phyloP scores from a whole-genome alignment of 108 stramenopile species.

The Skeletonema marinoi region DNA sequence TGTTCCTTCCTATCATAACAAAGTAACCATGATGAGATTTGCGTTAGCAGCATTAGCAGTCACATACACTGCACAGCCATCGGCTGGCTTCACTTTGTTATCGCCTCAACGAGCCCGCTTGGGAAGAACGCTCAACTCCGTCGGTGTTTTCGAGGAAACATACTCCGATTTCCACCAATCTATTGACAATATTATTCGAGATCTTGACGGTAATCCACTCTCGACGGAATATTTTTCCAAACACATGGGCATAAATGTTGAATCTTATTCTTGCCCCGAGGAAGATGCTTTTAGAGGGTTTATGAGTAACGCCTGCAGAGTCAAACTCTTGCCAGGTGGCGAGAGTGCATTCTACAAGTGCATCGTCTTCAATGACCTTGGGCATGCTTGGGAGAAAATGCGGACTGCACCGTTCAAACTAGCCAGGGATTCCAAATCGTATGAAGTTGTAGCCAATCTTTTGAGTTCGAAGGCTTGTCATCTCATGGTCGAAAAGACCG shows the following conservation, averaged over 20 bases:
- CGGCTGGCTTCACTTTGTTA: not conserved
- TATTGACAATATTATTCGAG: conserved; percentile 39
- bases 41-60: not conserved
- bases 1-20: not conserved
- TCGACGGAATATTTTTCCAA: conserved; percentile 15
- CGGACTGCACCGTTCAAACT: conserved; percentile 57
- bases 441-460: conserved; percentile 59
- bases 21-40: not conserved
- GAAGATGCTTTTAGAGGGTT: conserved; percentile 58
- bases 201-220: conserved; percentile 58
- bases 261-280: conserved; percentile 58
- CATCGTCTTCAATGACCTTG: conserved; percentile 54
- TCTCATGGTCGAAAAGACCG: conserved; percentile 38
- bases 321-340: conserved; percentile 22
- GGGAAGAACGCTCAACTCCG: not conserved
- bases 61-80: not conserved
- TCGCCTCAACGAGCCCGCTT: not conserved
- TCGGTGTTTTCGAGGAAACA: not conserved
- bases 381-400: conserved; percentile 52
- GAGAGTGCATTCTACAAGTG: conserved; percentile 63
- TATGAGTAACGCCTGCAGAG: conserved; percentile 59
- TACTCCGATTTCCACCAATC: not conserved
- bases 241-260: conserved; percentile 18
- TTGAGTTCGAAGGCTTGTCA: conserved; percentile 47
- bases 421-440: conserved; percentile 52